A percentile compares a stretch with the other conserved stretches of the same genome.
Evolutionary conservation across 805 yeast genomes (phyloP).

Genomic region (Suhomyces prunicola): DNA sequence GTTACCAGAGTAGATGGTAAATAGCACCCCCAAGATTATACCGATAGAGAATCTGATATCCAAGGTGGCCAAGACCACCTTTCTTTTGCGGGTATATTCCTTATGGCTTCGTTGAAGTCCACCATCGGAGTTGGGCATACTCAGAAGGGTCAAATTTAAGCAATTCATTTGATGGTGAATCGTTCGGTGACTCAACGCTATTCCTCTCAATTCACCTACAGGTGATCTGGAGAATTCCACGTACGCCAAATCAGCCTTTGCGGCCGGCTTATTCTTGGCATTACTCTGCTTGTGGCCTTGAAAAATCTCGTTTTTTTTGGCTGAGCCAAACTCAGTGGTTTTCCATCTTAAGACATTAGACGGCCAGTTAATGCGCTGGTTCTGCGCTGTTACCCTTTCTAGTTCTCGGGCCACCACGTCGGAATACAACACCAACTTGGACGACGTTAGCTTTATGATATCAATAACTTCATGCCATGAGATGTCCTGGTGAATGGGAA

Average conservation of each 20-base stretch:
- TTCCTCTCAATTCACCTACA: constrained; percentile 88
- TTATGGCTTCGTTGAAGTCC: constrained; percentile 41
- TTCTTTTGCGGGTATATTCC: constrained; percentile 39
- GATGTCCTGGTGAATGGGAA: constrained; percentile 79
- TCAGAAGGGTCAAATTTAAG: constrained; percentile 63
- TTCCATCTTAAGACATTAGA: constrained; percentile 71
- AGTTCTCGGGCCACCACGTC: constrained; percentile 74
- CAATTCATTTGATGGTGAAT: constrained; percentile 85
- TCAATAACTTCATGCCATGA: constrained; percentile 66
- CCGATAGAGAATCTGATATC: constrained; percentile 67
- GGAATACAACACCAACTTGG: constrained; percentile 76
- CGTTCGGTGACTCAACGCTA: constrained; percentile 86
- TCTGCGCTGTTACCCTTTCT: constrained; percentile 52
- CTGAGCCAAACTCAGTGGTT: constrained; percentile 81
- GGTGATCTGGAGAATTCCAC: constrained; percentile 91
- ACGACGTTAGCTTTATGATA: constrained; percentile 68
- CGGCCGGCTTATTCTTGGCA: constrained; percentile 10
- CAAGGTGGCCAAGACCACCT: constrained; percentile 50
- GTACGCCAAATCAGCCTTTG: constrained; percentile 68
- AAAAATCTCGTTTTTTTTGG: constrained; percentile 34
- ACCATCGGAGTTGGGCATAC: constrained; percentile 59
- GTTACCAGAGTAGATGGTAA: constrained; percentile 84
- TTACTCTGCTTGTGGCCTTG: constrained; percentile 13
- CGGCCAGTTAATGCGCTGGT: constrained; percentile 63
- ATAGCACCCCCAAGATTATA: constrained; percentile 72